phyloP scores from a whole-genome alignment of 2,329 filamentous ascomycete species.

The Fusarium proliferatum region DNA sequence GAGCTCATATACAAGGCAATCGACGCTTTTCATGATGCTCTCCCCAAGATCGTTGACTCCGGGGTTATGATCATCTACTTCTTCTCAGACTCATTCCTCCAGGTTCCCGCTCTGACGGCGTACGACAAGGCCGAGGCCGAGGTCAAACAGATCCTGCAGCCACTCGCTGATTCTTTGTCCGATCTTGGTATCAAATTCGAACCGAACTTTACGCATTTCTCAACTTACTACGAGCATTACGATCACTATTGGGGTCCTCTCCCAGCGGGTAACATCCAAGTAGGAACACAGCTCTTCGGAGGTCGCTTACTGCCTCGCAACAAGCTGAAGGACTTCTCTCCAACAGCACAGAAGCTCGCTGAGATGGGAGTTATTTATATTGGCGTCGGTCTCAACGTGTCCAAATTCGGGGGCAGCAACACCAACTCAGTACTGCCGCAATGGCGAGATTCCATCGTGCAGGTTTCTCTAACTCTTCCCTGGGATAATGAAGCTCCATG shows the following conservation, averaged over 20 bases:
- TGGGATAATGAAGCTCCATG: conserved; percentile 45
- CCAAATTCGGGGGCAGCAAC: conserved; percentile 35
- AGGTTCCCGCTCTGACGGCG: conserved; percentile 52
- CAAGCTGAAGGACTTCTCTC: conserved; percentile 35
- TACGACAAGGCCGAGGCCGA: conserved; percentile 56
- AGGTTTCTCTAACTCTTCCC: conserved; percentile 44
- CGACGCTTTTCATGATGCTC: conserved; percentile 39
- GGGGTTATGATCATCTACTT: conserved; percentile 60
- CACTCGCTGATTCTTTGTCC: conserved; percentile 24
- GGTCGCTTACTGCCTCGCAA: conserved; percentile 57
- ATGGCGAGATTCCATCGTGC: conserved; percentile 53
- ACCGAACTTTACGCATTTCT: conserved; percentile 26
- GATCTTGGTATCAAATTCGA: conserved; percentile 20
- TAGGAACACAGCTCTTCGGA: conserved; percentile 49
- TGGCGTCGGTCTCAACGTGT: conserved; percentile 44
- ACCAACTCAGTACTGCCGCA: conserved; percentile 54
- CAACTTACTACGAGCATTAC: conserved; percentile 55
- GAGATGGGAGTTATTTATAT: conserved; percentile 44
- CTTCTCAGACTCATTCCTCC: conserved; percentile 17
- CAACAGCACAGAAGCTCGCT: conserved; percentile 28
- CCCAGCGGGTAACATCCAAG: conserved; percentile 50
- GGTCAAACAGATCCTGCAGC: conserved; percentile 53
- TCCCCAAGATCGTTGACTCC: conserved; percentile 55
- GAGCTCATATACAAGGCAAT: conserved; percentile 33
- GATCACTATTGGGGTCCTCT: conserved; percentile 56